Conservation (phyloP, 169 alveolate genomes). For the Fabrea salina region DNA sequence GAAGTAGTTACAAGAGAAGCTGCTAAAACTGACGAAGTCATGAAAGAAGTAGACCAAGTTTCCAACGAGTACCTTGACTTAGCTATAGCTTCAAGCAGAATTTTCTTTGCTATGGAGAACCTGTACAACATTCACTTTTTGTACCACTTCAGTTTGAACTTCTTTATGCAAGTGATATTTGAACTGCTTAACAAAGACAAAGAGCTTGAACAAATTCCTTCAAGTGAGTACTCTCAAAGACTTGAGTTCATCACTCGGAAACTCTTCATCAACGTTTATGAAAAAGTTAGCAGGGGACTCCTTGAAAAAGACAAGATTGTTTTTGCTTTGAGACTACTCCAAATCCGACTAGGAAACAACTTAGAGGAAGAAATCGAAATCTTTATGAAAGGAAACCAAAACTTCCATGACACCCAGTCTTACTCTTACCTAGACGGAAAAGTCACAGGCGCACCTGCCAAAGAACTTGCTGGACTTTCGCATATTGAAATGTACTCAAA, state of each 20-base stretch:
- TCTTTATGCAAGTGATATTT: conserved; percentile 89
- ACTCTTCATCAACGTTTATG: conserved; percentile 62
- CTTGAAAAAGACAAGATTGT: conserved; percentile 63
- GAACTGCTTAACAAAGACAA: conserved; percentile 66
- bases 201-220: conserved; percentile 55
- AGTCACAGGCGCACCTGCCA: conserved; percentile 55
- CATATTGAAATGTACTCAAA: conserved; percentile 42
- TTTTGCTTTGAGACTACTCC: conserved; percentile 73
- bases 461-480: conserved; percentile 18
- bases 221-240: conserved; percentile 60
- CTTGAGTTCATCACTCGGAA: conserved; percentile 42
- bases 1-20: conserved; percentile 90
- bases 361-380: conserved; percentile 61
- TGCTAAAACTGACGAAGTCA: conserved; percentile 89
- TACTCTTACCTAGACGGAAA: conserved; percentile 48
- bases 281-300: conserved; percentile 62
- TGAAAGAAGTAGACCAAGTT: conserved; percentile 90
- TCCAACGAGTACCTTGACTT: conserved; percentile 84
- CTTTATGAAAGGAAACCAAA: conserved; percentile 53
- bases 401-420: conserved; percentile 53
- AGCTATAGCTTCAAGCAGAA: conserved; percentile 88
- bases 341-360: conserved; percentile 66
- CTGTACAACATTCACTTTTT: conserved; percentile 88
- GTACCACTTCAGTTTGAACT: conserved; percentile 91
- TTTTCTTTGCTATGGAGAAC: conserved; percentile 73